These are phyloP conservation scores for Kuraishia cidri DNA, from an alignment of 805 yeast species.

Conservation along the genomic window DNA sequence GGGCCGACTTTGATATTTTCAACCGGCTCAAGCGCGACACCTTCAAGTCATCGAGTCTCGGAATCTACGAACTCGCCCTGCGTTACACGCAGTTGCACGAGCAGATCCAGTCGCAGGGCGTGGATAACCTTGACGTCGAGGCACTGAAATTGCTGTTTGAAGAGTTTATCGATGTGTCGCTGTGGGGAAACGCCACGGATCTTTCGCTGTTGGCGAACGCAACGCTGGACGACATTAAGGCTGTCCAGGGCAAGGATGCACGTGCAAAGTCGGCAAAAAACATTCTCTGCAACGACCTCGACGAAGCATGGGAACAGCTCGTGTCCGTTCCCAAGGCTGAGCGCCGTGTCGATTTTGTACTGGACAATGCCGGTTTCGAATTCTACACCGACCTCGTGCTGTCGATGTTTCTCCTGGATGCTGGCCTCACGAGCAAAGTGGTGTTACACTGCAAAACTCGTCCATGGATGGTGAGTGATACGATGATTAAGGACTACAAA, in stretches of 20 bases:
- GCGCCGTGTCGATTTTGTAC: slow-evolving; percentile 67
- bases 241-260: slow-evolving; percentile 85
- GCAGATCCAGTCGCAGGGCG: slow-evolving; percentile 12
- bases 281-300: slow-evolving; percentile 70
- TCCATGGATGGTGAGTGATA: slow-evolving; percentile 98
- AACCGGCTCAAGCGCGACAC: slow-evolving; percentile 61
- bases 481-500: slow-evolving; percentile 73
- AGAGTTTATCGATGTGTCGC: slow-evolving; percentile 79
- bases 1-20: slow-evolving; percentile 67
- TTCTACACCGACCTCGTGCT: slow-evolving; percentile 76
- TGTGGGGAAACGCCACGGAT: slow-evolving; percentile 99
- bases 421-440: slow-evolving; percentile 53
- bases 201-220: slow-evolving; percentile 82
- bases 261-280: slow-evolving; percentile 75
- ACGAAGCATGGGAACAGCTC: slow-evolving; percentile 51
- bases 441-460: slow-evolving; percentile 81
- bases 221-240: slow-evolving; percentile 81
- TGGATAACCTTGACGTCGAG: slow-evolving; percentile 22
- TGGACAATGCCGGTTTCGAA: slow-evolving; percentile 95
- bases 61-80: slow-evolving; percentile 74
- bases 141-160: slow-evolving; percentile 51
- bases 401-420: slow-evolving; percentile 59
- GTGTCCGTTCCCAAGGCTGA: slow-evolving; percentile 13
- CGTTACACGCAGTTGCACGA: slow-evolving; percentile 38
- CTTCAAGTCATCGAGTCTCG: slow-evolving; percentile 63